Base-by-base conservation (phyloP, 495 filamentous ascomycete species). In the Delitschia confertaspora region DNA sequence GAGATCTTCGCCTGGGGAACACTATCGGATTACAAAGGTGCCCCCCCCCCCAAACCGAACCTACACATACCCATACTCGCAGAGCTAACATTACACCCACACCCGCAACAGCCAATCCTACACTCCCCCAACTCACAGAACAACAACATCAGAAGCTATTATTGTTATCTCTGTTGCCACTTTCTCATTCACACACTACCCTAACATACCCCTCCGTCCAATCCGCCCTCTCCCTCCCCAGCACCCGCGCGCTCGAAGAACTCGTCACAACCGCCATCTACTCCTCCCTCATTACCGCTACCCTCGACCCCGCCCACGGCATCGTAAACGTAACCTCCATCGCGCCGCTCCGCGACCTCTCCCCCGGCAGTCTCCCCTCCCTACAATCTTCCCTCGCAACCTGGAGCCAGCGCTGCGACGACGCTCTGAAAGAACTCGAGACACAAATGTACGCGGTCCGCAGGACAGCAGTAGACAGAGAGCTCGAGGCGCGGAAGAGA, bases 1-100 rank as follows among this genome's bases (percentile, higher is more conserved):
- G 73, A 91, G 65, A 84, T 95, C 45, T 99, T 95, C 68, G 79
- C 86, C 37, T 88, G 88, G 73, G 93, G 91, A 38, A 94, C 86
- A 54, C 95, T 83, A 72, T 62, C 72, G 22, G 72, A 79, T 38
- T 95, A 93, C 67, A 70, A 77, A 61, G 59, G 81, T 82, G 57
- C 24, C 33, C 34, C 9, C 20, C n/a, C n/a, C n/a, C n/a, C n/a
- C n/a, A n/a, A n/a, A 11, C 38, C 9, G 7, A 29, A 42, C 16
- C 19, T 13, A 40, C 6, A 30, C 27, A 45, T 23, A 35, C 16
- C 18, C 27, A 31, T 16, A 30, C 18, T n/a, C n/a, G n/a, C n/a
- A n/a, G n/a, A n/a, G 18, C 44, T 47, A 24, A 47, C 23, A n/a
- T n/a, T n/a, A n/a, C n/a, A n/a, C n/a, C n/a, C 20, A 32, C 11